Conservation (phyloP, 495 filamentous ascomycete genomes). For the Sporormia fimetaria region DNA sequence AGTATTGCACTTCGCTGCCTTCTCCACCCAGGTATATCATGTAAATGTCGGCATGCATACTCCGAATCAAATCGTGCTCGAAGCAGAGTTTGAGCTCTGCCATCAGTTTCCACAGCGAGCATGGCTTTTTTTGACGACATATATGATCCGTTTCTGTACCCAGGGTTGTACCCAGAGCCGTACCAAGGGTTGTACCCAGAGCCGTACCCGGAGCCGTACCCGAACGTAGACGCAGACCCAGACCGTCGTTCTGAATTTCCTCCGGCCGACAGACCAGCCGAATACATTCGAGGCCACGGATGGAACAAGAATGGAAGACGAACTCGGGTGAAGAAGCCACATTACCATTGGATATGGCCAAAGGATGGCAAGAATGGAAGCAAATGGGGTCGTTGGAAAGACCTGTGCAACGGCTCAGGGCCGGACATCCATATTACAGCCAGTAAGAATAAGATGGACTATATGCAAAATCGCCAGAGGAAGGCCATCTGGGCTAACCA, state of each 20-base stretch:
- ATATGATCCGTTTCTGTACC: too few relatives aligned
- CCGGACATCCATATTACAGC: slow-evolving; percentile 30
- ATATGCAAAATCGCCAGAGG: slow-evolving; percentile 14
- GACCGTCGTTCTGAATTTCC: neutral
- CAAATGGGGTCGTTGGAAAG: slow-evolving; percentile 26
- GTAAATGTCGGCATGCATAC: too few relatives aligned
- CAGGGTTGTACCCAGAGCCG: too few relatives aligned
- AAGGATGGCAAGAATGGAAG: slow-evolving; percentile 28
- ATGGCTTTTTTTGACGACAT: too few relatives aligned
- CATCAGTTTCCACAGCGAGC: too few relatives aligned
- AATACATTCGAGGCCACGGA: slow-evolving; percentile 8
- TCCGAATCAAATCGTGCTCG: too few relatives aligned
- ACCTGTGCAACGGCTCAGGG: slow-evolving; percentile 25
- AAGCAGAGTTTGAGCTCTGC: too few relatives aligned
- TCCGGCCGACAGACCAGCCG: neutral
- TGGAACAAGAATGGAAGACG: slow-evolving; percentile 12
- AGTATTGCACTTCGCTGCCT: too few relatives aligned
- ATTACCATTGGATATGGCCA: slow-evolving; percentile 29
- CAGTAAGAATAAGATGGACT: slow-evolving; percentile 22
- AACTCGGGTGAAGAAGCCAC: slow-evolving; percentile 14
- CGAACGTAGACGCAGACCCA: too few relatives aligned
- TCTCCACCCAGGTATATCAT: too few relatives aligned
- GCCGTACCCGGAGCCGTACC: too few relatives aligned
- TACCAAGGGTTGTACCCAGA: too few relatives aligned
- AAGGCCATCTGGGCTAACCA: slow-evolving; percentile 9